Percentiles rank a stretch among this genome's conserved stretches.
Conservation (phyloP, 2,329 filamentous ascomycete genomes). For the Aspergillus hortae region DNA sequence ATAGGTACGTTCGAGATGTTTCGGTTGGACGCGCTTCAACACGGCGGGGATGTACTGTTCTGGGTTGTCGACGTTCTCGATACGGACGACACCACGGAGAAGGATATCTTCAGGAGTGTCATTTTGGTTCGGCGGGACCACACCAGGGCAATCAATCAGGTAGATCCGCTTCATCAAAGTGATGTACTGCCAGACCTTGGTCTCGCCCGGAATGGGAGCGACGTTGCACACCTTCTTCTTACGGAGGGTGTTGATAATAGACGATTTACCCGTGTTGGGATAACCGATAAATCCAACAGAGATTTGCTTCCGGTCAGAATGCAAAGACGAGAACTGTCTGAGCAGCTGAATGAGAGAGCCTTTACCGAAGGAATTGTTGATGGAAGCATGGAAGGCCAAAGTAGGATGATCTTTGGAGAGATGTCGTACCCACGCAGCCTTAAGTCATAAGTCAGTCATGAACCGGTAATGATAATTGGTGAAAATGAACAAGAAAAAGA, state of each 20-base stretch:
- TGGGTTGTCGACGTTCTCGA: constrained; percentile 94
- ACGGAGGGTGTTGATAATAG: constrained; percentile 92
- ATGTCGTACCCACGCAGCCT: constrained; percentile 90
- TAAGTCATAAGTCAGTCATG: constrained; percentile 28
- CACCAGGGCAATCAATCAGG: constrained; percentile 93
- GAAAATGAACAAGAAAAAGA: constrained; percentile 29
- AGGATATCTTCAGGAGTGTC: constrained; percentile 87
- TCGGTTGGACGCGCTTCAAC: constrained; percentile 72
- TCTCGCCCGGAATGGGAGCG: constrained; percentile 92
- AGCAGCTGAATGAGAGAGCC: constrained; percentile 88
- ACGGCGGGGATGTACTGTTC: constrained; percentile 92
- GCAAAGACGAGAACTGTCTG: constrained; percentile 85
- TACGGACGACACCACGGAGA: constrained; percentile 82
- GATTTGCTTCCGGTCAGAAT: constrained; percentile 89
- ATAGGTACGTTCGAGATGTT: constrained; percentile 91
- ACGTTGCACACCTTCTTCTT: constrained; percentile 94
- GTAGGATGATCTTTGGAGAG: constrained; percentile 91
- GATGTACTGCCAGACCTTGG: constrained; percentile 97
- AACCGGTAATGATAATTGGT: constrained; percentile 17
- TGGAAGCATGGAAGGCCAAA: constrained; percentile 87
- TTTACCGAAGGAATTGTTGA: constrained; percentile 96
- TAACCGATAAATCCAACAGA: constrained; percentile 86
- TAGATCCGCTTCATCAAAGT: constrained; percentile 93
- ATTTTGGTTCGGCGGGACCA: constrained; percentile 81
- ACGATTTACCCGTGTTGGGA: constrained; percentile 93